Evolutionary conservation across 73 alveolate species (phyloP).

Genomic region (Loxodes magnus): DNA sequence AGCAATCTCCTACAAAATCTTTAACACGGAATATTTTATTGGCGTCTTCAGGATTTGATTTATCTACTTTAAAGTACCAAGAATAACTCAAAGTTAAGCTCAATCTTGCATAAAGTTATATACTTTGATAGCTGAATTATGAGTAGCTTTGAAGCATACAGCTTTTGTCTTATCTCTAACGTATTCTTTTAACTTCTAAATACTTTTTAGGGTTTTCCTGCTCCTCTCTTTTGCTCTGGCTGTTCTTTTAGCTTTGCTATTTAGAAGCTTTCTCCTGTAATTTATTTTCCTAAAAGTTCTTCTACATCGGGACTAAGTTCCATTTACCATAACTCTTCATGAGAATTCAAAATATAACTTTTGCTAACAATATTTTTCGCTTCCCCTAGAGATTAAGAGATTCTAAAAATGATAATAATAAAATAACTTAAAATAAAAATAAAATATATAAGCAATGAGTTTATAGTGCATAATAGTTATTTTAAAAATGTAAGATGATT

Average conservation of each 20-base stretch:
- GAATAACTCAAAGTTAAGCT: constrained; percentile 33
- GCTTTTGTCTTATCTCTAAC: constrained; percentile 28
- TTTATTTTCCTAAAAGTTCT: constrained; percentile 14
- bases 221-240: background rate
- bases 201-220: constrained; percentile 3
- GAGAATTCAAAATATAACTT: constrained; percentile 38
- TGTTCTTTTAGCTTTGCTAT: constrained; percentile 17
- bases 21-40: constrained; percentile 43
- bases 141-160: constrained; percentile 52
- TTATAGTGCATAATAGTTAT: too few relatives aligned
- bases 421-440: too few relatives aligned
- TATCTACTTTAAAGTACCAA: constrained; percentile 51
- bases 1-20: constrained; percentile 67
- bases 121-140: constrained; percentile 54
- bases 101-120: constrained; percentile 60
- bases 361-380: constrained; percentile 54
- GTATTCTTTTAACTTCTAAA: too few relatives aligned
- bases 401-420: too few relatives aligned
- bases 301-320: constrained; percentile 32
- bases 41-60: constrained; percentile 21
- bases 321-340: constrained; percentile 54
- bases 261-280: constrained; percentile 19
- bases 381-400: too few relatives aligned
- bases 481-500: too few relatives aligned
- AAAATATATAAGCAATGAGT: too few relatives aligned